phyloP scores from a whole-genome alignment of 805 yeast species.

The Lachancea lanzarotensis region DNA sequence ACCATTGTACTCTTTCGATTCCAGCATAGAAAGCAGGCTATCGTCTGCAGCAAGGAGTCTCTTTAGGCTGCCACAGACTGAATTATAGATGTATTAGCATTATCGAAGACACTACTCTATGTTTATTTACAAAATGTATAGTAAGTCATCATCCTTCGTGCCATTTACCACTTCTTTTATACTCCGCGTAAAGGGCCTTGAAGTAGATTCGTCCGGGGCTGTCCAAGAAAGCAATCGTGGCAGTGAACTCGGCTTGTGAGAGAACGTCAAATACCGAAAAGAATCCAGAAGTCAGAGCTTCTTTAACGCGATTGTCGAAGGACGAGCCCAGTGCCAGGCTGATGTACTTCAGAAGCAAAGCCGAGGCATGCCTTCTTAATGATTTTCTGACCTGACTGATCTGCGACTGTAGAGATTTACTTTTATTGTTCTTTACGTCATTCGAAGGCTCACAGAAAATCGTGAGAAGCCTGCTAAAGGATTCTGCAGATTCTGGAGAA shows the following conservation, averaged over 20 bases:
- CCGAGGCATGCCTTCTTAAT: slow-evolving; percentile 57
- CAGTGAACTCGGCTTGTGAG: slow-evolving; percentile 56
- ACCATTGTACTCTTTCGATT: slow-evolving; percentile 21
- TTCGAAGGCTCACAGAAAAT: slow-evolving; percentile 67
- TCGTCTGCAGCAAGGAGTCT: slow-evolving; percentile 19
- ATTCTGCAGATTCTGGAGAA: slow-evolving; percentile 36
- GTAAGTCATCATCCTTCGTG: slow-evolving; percentile 39
- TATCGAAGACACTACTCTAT: background rate
- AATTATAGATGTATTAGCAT: background rate
- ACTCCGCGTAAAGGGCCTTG: slow-evolving; percentile 62
- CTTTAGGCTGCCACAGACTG: background rate
- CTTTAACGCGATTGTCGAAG: slow-evolving; percentile 42
- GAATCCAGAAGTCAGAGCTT: slow-evolving; percentile 47
- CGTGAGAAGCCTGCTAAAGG: slow-evolving; percentile 51
- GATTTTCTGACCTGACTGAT: slow-evolving; percentile 50
- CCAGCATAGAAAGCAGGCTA: slow-evolving; percentile 18
- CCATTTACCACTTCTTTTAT: slow-evolving; percentile 79
- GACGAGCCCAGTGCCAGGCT: slow-evolving; percentile 44
- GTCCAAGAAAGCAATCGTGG: slow-evolving; percentile 62
- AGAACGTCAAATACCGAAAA: slow-evolving; percentile 62
- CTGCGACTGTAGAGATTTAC: slow-evolving; percentile 44
- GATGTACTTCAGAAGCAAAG: slow-evolving; percentile 54
- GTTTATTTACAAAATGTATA: background rate
- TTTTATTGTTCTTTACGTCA: slow-evolving; percentile 22
- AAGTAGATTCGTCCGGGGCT: slow-evolving; percentile 60